phyloP scores from a whole-genome alignment of 371 early-diverging fungal species.

The Cladochytrium tenue region DNA sequence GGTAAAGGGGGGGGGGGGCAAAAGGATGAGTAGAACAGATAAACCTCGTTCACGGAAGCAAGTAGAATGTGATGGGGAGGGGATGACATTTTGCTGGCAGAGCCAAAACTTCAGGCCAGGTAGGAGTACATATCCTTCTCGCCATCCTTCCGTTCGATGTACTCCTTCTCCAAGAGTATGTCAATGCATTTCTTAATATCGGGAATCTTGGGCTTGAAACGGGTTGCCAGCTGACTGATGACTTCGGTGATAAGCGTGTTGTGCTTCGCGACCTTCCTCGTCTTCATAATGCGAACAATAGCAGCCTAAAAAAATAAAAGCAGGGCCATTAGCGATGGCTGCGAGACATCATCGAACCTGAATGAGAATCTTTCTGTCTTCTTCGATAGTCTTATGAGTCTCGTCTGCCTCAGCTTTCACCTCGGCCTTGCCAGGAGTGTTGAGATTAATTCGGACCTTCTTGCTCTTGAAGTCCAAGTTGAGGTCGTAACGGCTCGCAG shows the following conservation, averaged over 20 bases:
- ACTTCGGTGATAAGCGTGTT: conserved; percentile 84
- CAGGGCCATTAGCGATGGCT: not conserved
- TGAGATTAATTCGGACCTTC: conserved; percentile 78
- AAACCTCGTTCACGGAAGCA: no score
- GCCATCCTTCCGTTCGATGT: conserved; percentile 84
- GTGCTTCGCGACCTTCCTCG: conserved; percentile 89
- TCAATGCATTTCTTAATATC: conserved; percentile 97
- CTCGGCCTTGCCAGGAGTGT: conserved; percentile 56
- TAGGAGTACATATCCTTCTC: conserved; percentile 84
- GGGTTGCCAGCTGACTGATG: conserved; percentile 80
- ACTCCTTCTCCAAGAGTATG: conserved; percentile 90
- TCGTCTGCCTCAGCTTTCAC: conserved; percentile 72
- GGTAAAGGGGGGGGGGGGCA: no score
- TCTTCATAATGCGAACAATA: conserved; percentile 96
- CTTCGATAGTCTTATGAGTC: conserved; percentile 75
- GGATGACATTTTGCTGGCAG: no score
- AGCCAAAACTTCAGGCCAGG: conserved; percentile 17
- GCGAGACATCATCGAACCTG: conserved; percentile 45
- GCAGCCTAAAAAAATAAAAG: conserved; percentile 67
- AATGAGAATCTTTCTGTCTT: conserved; percentile 79
- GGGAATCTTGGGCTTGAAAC: conserved; percentile 88
- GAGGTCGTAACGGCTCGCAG: conserved; percentile 62
- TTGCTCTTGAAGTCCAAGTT: conserved; percentile 81
- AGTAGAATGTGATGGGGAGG: no score
- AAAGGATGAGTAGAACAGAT: no score